A percentile compares a stretch with the other conserved stretches of the same genome.
Evolutionary conservation across 73 alveolate species (phyloP).

Genomic region (Halteria grandinella): DNA sequence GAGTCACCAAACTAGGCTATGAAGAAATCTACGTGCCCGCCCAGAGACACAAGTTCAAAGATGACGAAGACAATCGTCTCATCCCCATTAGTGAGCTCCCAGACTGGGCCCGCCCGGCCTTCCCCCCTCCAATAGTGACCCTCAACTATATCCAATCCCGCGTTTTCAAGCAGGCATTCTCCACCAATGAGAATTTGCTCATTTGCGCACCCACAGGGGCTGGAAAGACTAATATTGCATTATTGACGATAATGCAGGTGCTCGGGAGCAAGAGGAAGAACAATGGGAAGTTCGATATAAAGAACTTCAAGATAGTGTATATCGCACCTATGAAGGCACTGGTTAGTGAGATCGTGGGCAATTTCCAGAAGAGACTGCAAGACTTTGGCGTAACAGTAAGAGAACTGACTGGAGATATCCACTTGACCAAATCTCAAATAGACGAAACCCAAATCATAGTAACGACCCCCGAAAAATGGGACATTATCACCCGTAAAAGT

Average conservation of each 20-base stretch:
- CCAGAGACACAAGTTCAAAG: conserved; percentile 59
- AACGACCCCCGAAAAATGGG: conserved; percentile 99
- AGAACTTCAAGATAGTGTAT: conserved; percentile 94
- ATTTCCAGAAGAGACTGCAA: conserved; percentile 91
- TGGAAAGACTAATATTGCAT: conserved; percentile 97
- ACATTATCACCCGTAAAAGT: conserved; percentile 97
- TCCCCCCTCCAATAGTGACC: conserved; percentile 69
- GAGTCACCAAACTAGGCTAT: conserved; percentile 87
- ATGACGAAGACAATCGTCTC: conserved; percentile 64
- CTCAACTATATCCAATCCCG: conserved; percentile 81
- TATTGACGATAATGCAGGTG: conserved; percentile 87
- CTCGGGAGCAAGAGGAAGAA: conserved; percentile 78
- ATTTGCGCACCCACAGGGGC: conserved; percentile 99
- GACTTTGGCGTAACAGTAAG: conserved; percentile 88
- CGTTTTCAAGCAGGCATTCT: conserved; percentile 86
- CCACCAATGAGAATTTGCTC: conserved; percentile 89
- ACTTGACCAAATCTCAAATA: conserved; percentile 93
- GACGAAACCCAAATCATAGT: conserved; percentile 97
- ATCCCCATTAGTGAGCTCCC: conserved; percentile 86
- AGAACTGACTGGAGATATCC: conserved; percentile 99
- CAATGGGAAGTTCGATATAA: conserved; percentile 88
- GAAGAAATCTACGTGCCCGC: conserved; percentile 97
- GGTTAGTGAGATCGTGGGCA: conserved; percentile 91
- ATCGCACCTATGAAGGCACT: conserved; percentile 99
- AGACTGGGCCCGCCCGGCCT: conserved; percentile 89